Percentiles rank a stretch among this genome's conserved stretches.
These are phyloP conservation scores for Saprolegnia parasitica DNA, from an alignment of 352 stramenopile species.

Conservation along the genomic window DNA sequence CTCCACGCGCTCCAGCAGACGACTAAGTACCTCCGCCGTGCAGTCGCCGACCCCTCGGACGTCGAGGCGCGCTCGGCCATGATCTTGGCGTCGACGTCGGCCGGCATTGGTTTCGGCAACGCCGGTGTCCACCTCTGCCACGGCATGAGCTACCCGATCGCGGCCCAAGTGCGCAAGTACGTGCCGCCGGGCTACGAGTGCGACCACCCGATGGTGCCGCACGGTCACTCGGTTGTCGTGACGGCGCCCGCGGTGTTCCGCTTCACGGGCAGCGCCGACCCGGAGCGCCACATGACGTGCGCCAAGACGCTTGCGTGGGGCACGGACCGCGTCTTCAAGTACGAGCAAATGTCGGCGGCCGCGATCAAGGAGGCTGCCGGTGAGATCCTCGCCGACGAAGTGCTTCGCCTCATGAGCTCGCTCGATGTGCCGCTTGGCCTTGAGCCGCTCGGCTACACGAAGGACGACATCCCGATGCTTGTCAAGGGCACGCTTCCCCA, in stretches of 20 bases:
- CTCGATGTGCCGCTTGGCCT: constrained; percentile 40
- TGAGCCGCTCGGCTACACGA: constrained; percentile 36
- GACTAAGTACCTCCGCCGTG: constrained; percentile 34
- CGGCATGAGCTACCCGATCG: constrained; percentile 44
- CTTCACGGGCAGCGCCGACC: constrained; percentile 38
- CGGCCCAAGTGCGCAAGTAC: constrained; percentile 35
- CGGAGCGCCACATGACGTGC: constrained; percentile 39
- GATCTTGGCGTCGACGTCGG: constrained; percentile 37
- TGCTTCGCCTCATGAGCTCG: constrained; percentile 37
- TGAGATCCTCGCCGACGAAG: constrained; percentile 38
- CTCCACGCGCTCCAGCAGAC: constrained; percentile 39
- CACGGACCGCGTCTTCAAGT: constrained; percentile 28
- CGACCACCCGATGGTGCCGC: constrained; percentile 38
- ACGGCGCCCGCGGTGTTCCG: constrained; percentile 42
- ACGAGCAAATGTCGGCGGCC: constrained; percentile 26
- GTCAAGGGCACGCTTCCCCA: constrained; percentile 41
- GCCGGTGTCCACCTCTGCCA: constrained; percentile 47
- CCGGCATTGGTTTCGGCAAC: constrained; percentile 50
- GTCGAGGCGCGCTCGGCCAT: constrained; percentile 41
- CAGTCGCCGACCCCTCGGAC: constrained; percentile 30
- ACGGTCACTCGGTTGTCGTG: constrained; percentile 39
- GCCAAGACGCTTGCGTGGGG: constrained; percentile 37
- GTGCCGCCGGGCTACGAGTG: constrained; percentile 33
- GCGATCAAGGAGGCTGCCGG: constrained; percentile 31
- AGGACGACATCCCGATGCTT: constrained; percentile 36